Base-by-base conservation (phyloP, 805 yeast species). In the Sugiyamaella lignohabitans region DNA sequence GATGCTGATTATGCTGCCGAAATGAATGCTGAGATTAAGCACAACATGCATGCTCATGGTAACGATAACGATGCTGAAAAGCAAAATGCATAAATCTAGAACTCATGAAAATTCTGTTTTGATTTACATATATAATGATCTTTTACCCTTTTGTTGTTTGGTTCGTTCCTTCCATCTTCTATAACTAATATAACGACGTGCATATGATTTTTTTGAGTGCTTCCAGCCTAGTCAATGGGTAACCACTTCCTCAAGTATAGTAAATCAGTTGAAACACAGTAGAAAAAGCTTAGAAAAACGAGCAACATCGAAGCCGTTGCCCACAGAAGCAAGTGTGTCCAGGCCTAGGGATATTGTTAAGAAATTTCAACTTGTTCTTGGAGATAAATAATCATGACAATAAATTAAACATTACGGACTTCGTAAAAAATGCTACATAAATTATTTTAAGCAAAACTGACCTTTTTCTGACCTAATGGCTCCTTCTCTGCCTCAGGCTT, bases 1-100 rank as follows among this genome's bases (percentile, higher is more conserved):
- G 82, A 78, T 37, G 63, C 63, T 23, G 61, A 58, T 21, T 57
- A 57, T 48, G 42, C 53, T 38, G 60, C 59, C 6, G 59, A 58
- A 50, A 43, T 57, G 38, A 58, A 59, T 40, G 59, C 58, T 29
- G 53, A 53, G 34, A 46, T 53, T 40, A 53, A 43, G 50, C 43
- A 45, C 11, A 18, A 35, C 20, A 35, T 14, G 20, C 6, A 27
- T 27, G 32, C 32, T 14, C 8, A 27, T 27, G 32, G 11, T 27
- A 14, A 27, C 32, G 11, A 27, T 27, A 8, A 27, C 32, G 17
- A 35, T 35, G 38, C 5, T 8, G 20, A 14, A 10, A 17, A 35
- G 38, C 5, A 35, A 8, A 35, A 5, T 35, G 38, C 18, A 14
- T 35, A 10, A 14, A 10, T 35, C 21, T 35, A 35, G n/a, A n/a